These are phyloP conservation scores for Diaporthe australafricana DNA, from an alignment of 2,329 filamentous ascomycete genomes.

Conservation along the genomic window DNA sequence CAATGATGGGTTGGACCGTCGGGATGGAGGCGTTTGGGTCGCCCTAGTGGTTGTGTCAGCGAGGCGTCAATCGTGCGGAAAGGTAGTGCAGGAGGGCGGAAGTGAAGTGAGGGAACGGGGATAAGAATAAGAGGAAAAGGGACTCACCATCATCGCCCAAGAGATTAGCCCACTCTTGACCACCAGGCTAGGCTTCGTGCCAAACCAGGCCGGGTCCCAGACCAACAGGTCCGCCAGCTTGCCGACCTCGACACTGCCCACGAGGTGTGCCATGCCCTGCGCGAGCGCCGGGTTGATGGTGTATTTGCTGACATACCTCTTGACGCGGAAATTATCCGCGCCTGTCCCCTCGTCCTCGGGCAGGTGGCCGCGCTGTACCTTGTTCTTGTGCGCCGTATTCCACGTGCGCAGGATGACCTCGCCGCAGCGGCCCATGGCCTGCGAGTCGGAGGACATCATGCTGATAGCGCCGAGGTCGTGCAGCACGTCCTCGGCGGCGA, in stretches of 20 bases:
- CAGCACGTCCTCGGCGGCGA: slow-evolving; percentile 94
- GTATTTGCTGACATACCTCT: slow-evolving; percentile 94
- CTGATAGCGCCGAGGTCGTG: slow-evolving; percentile 95
- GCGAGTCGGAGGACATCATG: slow-evolving; percentile 97
- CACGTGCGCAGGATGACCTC: slow-evolving; percentile 94
- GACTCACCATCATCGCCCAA: slow-evolving; percentile 82
- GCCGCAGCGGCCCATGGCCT: slow-evolving; percentile 96
- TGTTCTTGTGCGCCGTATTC: slow-evolving; percentile 99
- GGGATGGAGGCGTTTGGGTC: slow-evolving; percentile 88
- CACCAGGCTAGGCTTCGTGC: slow-evolving; percentile 83
- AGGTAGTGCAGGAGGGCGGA: not conserved
- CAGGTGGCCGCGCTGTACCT: slow-evolving; percentile 81
- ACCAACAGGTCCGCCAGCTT: slow-evolving; percentile 91
- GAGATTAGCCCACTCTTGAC: slow-evolving; percentile 91
- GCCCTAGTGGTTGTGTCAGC: slow-evolving; percentile 60
- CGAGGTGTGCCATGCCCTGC: slow-evolving; percentile 88
- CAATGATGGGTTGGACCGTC: slow-evolving; percentile 85
- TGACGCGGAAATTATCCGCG: slow-evolving; percentile 92
- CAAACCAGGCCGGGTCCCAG: slow-evolving; percentile 89
- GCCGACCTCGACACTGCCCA: slow-evolving; percentile 88
- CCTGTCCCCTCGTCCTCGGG: slow-evolving; percentile 82
- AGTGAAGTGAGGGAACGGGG: not conserved
- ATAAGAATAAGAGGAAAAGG: slow-evolving; percentile 3
- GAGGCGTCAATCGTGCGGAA: not conserved
- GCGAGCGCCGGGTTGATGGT: slow-evolving; percentile 94